Percentiles rank a stretch among this genome's conserved stretches.
Evolutionary conservation across 345 rosid species (phyloP).

Genomic region (Acer campestre): DNA sequence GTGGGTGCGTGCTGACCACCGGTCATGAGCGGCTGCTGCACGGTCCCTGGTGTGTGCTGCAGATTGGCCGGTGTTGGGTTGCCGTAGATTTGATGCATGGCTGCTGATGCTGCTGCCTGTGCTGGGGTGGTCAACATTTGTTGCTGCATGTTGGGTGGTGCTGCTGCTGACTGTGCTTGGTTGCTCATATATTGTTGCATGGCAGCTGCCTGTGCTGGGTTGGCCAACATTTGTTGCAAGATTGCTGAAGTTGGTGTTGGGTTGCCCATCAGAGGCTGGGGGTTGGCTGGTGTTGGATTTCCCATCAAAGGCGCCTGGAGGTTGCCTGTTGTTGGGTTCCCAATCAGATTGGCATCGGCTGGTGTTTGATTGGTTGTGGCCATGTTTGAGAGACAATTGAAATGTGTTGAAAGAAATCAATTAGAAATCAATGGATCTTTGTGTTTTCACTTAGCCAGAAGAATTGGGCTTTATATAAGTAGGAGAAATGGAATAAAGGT

Average conservation of each 20-base stretch:
- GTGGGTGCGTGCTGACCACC: not conserved
- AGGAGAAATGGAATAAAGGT: conserved; percentile 39
- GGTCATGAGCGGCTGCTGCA: not conserved
- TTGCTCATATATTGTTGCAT: too few species aligned
- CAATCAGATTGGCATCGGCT: not conserved
- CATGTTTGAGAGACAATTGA: not conserved
- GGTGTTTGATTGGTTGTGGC: not conserved
- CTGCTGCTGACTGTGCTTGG: too few species aligned
- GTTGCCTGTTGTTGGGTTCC: too few species aligned
- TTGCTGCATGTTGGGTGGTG: too few species aligned
- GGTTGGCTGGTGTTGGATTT: too few species aligned
- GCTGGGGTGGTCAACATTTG: not conserved
- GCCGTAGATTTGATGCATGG: not conserved
- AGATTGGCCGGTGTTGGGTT: not conserved
- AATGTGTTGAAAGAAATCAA: not conserved
- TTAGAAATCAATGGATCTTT: conserved; percentile 3
- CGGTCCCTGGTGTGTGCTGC: conserved; percentile 1
- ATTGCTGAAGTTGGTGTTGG: too few species aligned
- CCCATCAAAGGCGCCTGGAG: too few species aligned
- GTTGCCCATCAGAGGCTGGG: too few species aligned
- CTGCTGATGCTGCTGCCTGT: not conserved
- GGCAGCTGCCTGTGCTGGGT: too few species aligned
- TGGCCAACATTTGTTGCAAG: too few species aligned
- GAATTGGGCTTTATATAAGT: conserved; percentile 20
- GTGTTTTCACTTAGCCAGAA: not conserved